Base-by-base conservation (phyloP, 192 early-diverging fungal species). In the Coemansia sp. region DNA sequence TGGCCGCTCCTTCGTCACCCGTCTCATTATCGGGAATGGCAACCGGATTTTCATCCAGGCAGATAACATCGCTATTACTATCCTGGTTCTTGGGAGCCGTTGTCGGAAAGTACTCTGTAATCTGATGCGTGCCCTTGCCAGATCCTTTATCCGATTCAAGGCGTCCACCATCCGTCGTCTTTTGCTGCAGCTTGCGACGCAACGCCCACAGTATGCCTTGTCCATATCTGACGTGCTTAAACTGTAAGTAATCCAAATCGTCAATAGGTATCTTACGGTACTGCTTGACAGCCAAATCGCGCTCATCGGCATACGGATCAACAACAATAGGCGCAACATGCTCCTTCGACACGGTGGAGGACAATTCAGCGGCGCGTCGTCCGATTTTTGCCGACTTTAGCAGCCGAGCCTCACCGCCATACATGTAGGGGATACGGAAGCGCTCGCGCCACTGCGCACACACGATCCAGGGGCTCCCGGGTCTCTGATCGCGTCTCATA, bases 251-350 rank as follows among this genome's bases (percentile, higher is more conserved):
- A 23, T 92, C 92, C 40, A 93, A 67, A 77, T 97, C 94, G 57
- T 97, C 93, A 3, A 92, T 87, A 5, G 95, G 95, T 62, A 89
- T 92, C 64, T 88, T 89, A 42, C 91, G 76, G 14, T 73, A 60
- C 20, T 61, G 43, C 45, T 81, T 84, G 37, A 70, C 37, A 35
- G 40, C 60, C 13, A 46, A 28, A 21, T 67, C 60, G 55, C 62
- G 66, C 67, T 71, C 82, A 42, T 63, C 71, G 1, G 71, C 79
- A 28, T 76, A 71, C 24, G 79, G 83, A 67, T 80, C 83, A 23
- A 69, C 64, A 6, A 55, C 59, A 6, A 72, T 42, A 33, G 23
- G 24, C 48, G 8, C 43, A 18, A 16, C n/a, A 18, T 31, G 31
- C 31, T 31, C 31, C 31, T 31, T 31, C 2, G 31, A 39, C 36